Conservation (phyloP, 2,329 filamentous ascomycete species). For the Colletotrichum kahawae region DNA sequence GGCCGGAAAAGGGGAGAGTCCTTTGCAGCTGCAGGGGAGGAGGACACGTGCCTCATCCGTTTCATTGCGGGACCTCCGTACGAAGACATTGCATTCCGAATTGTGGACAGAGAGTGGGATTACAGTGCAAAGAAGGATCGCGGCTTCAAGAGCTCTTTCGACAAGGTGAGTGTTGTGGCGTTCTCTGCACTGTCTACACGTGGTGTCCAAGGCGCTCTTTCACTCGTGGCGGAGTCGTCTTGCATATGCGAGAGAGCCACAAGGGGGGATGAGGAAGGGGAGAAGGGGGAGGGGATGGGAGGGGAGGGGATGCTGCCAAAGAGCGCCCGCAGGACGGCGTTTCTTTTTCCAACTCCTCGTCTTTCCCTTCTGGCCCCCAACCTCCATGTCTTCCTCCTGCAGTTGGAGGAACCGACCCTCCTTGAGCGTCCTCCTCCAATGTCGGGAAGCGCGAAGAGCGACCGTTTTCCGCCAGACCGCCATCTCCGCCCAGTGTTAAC, state of each 20-base stretch:
- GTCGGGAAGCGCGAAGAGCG: not conserved
- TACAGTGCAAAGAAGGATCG: conserved; percentile 95
- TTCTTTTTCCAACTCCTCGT: not conserved
- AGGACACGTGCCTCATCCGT: conserved; percentile 94
- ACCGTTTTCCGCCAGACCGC: not conserved
- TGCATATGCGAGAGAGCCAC: conserved; percentile 1
- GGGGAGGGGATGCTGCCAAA: not conserved
- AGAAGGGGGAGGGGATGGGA: not conserved
- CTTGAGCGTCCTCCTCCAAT: not conserved
- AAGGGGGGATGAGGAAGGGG: not conserved
- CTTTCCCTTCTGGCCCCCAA: not conserved
- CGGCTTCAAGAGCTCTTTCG: conserved; percentile 95
- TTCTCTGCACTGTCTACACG: not conserved
- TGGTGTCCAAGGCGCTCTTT: not conserved
- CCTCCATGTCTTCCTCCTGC: not conserved
- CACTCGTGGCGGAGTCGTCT: not conserved
- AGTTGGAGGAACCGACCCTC: not conserved
- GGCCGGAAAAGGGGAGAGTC: conserved; percentile 89
- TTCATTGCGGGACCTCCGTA: conserved; percentile 97
- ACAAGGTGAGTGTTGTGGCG: conserved; percentile 70
- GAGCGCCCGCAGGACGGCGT: conserved; percentile 4
- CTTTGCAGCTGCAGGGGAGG: conserved; percentile 90
- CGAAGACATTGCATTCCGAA: conserved; percentile 94
- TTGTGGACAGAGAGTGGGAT: conserved; percentile 99
- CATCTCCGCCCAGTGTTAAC: not conserved